These are phyloP conservation scores for Neonectria ditissima DNA, from an alignment of 2,329 filamentous ascomycete species.

Conservation along the genomic window DNA sequence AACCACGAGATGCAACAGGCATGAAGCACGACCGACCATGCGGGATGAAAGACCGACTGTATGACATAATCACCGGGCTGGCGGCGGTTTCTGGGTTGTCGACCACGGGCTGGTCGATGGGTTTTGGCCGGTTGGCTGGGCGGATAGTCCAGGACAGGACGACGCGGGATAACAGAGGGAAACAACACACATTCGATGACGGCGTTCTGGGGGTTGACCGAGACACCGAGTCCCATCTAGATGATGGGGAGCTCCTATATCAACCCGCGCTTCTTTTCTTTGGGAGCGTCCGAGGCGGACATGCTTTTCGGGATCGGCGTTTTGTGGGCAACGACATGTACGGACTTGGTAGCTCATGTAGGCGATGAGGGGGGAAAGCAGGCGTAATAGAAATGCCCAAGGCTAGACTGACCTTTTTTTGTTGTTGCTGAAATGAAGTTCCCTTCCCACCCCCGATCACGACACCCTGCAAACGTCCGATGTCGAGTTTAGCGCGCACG, in stretches of 20 bases:
- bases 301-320: slow-evolving; percentile 32
- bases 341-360: slow-evolving; percentile 16
- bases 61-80: slow-evolving; percentile 5
- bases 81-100: slow-evolving; percentile 9
- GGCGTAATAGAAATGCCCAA: slow-evolving; percentile 25
- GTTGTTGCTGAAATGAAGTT: background rate
- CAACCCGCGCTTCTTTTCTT: slow-evolving; percentile 32
- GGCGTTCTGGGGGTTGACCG: slow-evolving; percentile 38
- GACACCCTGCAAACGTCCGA: background rate
- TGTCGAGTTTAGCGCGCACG: slow-evolving; percentile 7
- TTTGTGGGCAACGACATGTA: slow-evolving; percentile 15
- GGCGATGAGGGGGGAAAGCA: slow-evolving; percentile 24
- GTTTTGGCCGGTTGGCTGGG: slow-evolving; percentile 9
- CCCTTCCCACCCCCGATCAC: background rate
- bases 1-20: slow-evolving; percentile 54
- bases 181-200: slow-evolving; percentile 29
- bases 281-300: slow-evolving; percentile 24
- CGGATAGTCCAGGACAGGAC: slow-evolving; percentile 21
- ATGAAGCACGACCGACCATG: slow-evolving; percentile 24
- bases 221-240: slow-evolving; percentile 28
- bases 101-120: slow-evolving; percentile 20
- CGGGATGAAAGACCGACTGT: slow-evolving; percentile 5
- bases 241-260: slow-evolving; percentile 28
- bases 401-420: slow-evolving; percentile 13
- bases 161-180: background rate